phyloP scores from a whole-genome alignment of 805 yeast species.

The Ogataea ramenticola region DNA sequence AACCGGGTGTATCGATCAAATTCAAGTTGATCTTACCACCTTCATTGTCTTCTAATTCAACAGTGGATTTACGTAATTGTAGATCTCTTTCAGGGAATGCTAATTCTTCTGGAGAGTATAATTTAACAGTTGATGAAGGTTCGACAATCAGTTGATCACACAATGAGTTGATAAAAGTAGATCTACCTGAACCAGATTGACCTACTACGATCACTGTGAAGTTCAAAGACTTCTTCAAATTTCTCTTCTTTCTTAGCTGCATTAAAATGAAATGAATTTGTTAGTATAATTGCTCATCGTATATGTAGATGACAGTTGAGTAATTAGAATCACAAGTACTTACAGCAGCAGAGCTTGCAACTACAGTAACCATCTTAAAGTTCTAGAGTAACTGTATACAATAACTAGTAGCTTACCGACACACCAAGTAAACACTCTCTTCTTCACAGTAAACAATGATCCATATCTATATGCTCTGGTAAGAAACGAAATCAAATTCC shows the following conservation, averaged over 20 bases:
- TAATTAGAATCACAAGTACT: no score
- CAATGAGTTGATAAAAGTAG: slow-evolving; percentile 86
- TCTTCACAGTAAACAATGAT: no score
- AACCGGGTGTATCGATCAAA: slow-evolving; percentile 78
- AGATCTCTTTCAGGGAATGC: slow-evolving; percentile 41
- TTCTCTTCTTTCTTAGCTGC: slow-evolving; percentile 63
- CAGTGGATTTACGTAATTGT: slow-evolving; percentile 67
- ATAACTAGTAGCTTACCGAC: no score
- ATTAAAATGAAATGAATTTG: slow-evolving; percentile 16
- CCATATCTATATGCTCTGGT: no score
- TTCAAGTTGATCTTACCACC: slow-evolving; percentile 75
- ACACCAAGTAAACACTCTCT: no score
- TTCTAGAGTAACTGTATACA: no score
- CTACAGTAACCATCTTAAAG: slow-evolving; percentile 39
- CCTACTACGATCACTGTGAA: slow-evolving; percentile 86
- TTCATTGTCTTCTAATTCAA: slow-evolving; percentile 81
- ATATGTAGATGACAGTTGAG: no score
- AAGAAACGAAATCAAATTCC: no score
- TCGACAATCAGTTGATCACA: slow-evolving; percentile 87
- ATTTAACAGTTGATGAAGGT: slow-evolving; percentile 43
- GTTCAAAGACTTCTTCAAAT: slow-evolving; percentile 74
- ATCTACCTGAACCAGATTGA: slow-evolving; percentile 79
- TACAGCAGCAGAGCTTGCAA: slow-evolving; percentile 43
- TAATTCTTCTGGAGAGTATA: slow-evolving; percentile 38
- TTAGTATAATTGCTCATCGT: no score